Evolutionary conservation across 306 rosid species (phyloP), one percentile per base, ranked within the genome.

Genomic region (Quercus engelmannii): DNA sequence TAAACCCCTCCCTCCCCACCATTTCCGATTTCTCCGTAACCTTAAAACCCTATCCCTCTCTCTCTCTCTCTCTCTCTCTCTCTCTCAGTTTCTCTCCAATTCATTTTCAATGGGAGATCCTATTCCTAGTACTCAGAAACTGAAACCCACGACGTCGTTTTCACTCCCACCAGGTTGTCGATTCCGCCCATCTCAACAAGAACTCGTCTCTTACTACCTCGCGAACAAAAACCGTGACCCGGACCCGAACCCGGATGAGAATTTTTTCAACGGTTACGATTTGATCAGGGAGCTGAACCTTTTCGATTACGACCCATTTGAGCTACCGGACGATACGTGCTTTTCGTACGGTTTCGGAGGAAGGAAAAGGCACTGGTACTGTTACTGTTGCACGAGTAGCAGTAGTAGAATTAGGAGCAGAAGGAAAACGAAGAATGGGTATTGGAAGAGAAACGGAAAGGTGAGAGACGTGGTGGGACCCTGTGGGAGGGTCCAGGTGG

Each of bases 111-210:
- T 87, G 92, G 91, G 83, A 35, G 84, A 80, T 21, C 71, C 80
- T 82, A 75, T 17, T 35, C 20, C 58, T 35, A 72, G 59, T 41
- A 41, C 46, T 41, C 46, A 41, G 11, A 41, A 41, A 8, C 12
- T 41, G 46, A 41, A 41, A 33, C 76, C 54, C 17, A 49, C 83
- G 62, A 9, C 70, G 74, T 73, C 80, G 79, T 76, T 58, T 54
- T 35, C 77, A 7, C 90, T 87, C 21, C 86, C 89, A 1, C 93
- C 94, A 6, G 96, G 97, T 31, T 82, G 79, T 74, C 79, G 83
- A 68, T 91, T 92, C 73, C 35, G 61, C 83, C 97, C 97, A 3
- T 91, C 96, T 14, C 86, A 89, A 15, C 90, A 85, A 78, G 85
- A 88, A 81, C 87, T 92, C 17, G 85, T 92, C 71, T 4, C 79